Conservation (phyloP, 2,329 filamentous ascomycete species). For the Dryadomyces quercivorus region DNA sequence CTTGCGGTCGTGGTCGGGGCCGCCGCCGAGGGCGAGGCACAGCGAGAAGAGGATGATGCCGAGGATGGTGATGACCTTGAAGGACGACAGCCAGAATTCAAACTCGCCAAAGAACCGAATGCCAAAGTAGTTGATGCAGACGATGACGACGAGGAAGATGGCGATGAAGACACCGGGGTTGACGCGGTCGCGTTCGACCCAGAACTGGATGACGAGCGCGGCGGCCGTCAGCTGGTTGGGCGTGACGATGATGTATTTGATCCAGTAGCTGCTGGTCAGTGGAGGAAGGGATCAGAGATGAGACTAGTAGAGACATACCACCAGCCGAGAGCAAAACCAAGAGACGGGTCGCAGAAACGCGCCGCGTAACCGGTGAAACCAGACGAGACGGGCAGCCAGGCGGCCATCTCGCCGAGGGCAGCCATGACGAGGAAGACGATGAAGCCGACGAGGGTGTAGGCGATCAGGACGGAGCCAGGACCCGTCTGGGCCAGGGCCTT, state of each 20-base stretch:
- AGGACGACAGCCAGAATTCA: conserved; percentile 31
- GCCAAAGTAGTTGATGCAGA: conserved; percentile 56
- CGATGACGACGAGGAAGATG: conserved; percentile 62
- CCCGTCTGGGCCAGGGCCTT: conserved; percentile 35
- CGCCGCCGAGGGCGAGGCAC: conserved; percentile 43
- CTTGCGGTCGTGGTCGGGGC: conserved; percentile 30
- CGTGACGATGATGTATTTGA: conserved; percentile 28
- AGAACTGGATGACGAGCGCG: conserved; percentile 25
- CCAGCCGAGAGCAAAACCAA: conserved; percentile 63
- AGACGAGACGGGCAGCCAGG: conserved; percentile 49
- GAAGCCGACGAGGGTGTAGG: conserved; percentile 27
- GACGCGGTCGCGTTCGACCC: conserved; percentile 36
- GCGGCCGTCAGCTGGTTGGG: conserved; percentile 27
- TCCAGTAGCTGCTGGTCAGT: conserved; percentile 22
- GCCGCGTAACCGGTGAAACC: conserved; percentile 54
- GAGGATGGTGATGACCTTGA: conserved; percentile 35
- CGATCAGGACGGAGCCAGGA: conserved; percentile 28
- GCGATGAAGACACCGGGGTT: conserved; percentile 61
- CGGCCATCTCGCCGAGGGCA: conserved; percentile 55
- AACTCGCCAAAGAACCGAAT: conserved; percentile 24
- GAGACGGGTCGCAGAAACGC: conserved; percentile 44
- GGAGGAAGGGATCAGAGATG: neutral
- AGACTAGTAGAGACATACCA: neutral
- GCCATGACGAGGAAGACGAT: conserved; percentile 54
- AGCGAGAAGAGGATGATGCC: conserved; percentile 44